Evolutionary conservation across 1,284 basidiomycete species (phyloP).

Genomic region (Rhodofomes roseus): DNA sequence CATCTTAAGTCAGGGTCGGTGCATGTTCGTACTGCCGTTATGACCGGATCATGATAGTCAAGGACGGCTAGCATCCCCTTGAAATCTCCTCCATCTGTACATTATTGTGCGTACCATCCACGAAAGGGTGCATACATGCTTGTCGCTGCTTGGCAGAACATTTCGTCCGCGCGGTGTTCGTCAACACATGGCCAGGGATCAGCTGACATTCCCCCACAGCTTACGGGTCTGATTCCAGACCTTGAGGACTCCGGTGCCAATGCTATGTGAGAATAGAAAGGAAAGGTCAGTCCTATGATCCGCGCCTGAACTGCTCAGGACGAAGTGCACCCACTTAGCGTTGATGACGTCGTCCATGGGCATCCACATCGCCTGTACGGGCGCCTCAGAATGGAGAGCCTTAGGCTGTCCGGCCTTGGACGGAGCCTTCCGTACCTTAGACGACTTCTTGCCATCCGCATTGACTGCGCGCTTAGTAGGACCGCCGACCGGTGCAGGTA

Average conservation of each 20-base stretch:
- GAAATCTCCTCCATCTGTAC: too few relatives aligned
- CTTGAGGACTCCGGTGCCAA: constrained; percentile 36
- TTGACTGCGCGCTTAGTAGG: constrained; percentile 1
- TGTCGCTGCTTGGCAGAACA: neutral
- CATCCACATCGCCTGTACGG: constrained; percentile 43
- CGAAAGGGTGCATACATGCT: neutral
- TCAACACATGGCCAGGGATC: neutral
- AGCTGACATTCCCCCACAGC: constrained; percentile 23
- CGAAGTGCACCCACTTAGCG: constrained; percentile 52
- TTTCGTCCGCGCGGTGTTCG: neutral
- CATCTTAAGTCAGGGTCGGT: neutral
- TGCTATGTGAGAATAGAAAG: constrained; percentile 18
- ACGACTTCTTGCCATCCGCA: constrained; percentile 7
- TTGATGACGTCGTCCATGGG: constrained; percentile 48
- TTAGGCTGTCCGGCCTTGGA: constrained; percentile 5
- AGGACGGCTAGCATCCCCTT: neutral
- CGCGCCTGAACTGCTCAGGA: neutral
- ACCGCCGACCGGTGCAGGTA: constrained; percentile 2
- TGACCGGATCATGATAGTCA: neutral
- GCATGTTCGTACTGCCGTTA: neutral
- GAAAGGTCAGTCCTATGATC: neutral
- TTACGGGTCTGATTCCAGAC: constrained; percentile 31
- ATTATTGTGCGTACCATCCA: neutral
- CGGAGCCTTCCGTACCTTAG: constrained; percentile 6
- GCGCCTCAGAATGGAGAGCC: neutral